Evolutionary conservation across 805 yeast species (phyloP).

Genomic region (Candida methanosorbosa): DNA sequence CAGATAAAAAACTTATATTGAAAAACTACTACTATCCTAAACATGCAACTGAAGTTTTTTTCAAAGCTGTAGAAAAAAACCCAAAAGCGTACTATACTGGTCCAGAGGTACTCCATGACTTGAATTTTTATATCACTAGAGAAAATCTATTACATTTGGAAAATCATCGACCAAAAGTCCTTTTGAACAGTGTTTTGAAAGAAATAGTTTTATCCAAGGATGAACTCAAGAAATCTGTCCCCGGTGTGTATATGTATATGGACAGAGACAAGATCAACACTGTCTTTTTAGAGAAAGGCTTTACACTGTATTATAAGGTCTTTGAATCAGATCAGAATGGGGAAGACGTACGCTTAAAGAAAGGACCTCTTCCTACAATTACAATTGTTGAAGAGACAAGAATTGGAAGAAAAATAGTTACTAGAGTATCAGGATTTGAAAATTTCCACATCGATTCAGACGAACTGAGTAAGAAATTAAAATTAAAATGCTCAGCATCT

Average conservation of each 20-base stretch:
- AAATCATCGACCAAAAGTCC: too few relatives aligned
- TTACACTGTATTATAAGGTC: constrained; percentile 42
- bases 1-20: too few relatives aligned
- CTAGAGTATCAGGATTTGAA: constrained; percentile 65
- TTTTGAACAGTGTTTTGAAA: too few relatives aligned
- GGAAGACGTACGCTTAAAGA: constrained; percentile 18
- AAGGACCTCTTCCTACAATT: constrained; percentile 64
- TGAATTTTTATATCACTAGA: too few relatives aligned
- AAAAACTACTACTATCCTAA: too few relatives aligned
- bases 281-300: constrained; percentile 33
- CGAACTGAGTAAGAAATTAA: constrained; percentile 57
- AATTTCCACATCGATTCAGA: constrained; percentile 56
- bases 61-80: too few relatives aligned
- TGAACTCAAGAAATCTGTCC: constrained; percentile 7
- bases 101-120: too few relatives aligned
- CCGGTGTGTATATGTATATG: constrained; percentile 16
- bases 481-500: constrained; percentile 83
- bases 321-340: constrained; percentile 12
- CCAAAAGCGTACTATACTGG: too few relatives aligned
- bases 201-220: constrained; percentile 27
- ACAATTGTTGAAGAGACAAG: constrained; percentile 63
- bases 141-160: too few relatives aligned
- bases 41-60: too few relatives aligned
- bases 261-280: constrained; percentile 37
- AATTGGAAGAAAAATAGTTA: constrained; percentile 74